A percentile compares a stretch with the other conserved stretches of the same genome.
phyloP scores from a whole-genome alignment of 1,284 basidiomycete genomes.

The Rhodofomes roseus region DNA sequence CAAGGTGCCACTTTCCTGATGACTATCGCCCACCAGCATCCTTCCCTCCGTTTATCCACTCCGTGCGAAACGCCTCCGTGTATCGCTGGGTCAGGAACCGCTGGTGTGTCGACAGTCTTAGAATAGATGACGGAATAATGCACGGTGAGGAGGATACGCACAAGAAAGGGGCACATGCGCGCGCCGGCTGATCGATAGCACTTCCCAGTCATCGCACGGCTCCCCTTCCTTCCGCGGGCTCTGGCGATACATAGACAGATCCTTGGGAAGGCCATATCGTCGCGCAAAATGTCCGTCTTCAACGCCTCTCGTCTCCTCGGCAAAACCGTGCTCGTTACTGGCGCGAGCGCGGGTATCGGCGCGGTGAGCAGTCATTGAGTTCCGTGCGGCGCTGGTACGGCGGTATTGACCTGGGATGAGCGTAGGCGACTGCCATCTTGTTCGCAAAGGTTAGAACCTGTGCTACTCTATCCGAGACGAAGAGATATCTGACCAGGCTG shows the following conservation, averaged over 20 bases:
- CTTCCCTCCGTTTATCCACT: neutral
- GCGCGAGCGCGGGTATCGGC: conserved; percentile 82
- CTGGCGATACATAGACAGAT: conserved; percentile 11
- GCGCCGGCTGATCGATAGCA: conserved; percentile 17
- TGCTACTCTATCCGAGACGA: neutral
- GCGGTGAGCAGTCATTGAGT: conserved; percentile 43
- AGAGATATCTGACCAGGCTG: neutral
- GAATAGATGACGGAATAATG: neutral
- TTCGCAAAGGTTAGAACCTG: conserved; percentile 65
- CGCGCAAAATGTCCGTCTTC: conserved; percentile 67
- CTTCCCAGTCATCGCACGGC: conserved; percentile 12
- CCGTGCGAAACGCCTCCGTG: neutral
- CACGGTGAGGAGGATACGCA: neutral
- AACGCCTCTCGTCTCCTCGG: conserved; percentile 72
- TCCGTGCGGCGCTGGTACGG: neutral
- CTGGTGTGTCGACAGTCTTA: neutral
- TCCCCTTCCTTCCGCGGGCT: conserved; percentile 21
- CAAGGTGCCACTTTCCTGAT: no score
- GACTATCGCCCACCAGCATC: conserved; percentile 1
- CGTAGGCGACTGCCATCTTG: conserved; percentile 76
- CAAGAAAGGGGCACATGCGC: neutral
- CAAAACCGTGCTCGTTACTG: conserved; percentile 86
- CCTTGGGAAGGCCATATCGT: conserved; percentile 6
- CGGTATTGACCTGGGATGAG: neutral
- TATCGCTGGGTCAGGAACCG: neutral